phyloP scores from a whole-genome alignment of 169 alveolate species.

The Cryptosporidium muris region DNA sequence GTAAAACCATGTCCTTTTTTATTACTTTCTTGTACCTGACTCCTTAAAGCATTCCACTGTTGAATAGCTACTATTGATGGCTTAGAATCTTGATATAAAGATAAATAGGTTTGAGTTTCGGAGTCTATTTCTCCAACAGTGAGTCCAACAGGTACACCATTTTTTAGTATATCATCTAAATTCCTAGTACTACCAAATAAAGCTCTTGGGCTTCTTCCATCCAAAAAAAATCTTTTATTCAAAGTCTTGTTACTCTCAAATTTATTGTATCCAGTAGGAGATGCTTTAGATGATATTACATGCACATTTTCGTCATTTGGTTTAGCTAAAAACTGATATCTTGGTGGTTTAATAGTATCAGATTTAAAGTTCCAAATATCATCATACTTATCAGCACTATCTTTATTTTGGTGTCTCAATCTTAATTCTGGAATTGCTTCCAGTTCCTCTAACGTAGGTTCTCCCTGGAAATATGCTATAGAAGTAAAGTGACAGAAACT shows the following conservation, averaged over 20 bases:
- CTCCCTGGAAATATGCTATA: conserved; percentile 47
- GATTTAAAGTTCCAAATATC: conserved; percentile 4
- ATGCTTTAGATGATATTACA: conserved; percentile 1
- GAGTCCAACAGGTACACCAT: conserved; percentile 58
- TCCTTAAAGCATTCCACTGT: conserved; percentile 44
- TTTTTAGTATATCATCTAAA: conserved; percentile 11
- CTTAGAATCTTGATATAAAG: conserved; percentile 14
- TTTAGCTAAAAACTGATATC: conserved; percentile 5
- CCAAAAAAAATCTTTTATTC: conserved; percentile 1
- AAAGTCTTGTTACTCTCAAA: conserved; percentile 31
- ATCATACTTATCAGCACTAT: not conserved
- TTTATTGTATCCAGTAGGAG: conserved; percentile 64
- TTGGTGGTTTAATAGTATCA: not conserved
- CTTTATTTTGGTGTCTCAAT: conserved; percentile 1
- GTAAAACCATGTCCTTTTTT: conserved; percentile 2
- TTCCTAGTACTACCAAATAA: conserved; percentile 28
- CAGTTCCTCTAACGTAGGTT: not conserved
- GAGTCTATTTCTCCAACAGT: conserved; percentile 61
- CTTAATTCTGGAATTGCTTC: not conserved
- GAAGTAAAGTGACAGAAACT: conserved; percentile 64
- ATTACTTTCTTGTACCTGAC: conserved; percentile 11
- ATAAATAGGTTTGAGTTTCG: conserved; percentile 17
- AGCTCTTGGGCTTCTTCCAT: conserved; percentile 2
- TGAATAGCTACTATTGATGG: conserved; percentile 57
- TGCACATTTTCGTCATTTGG: conserved; percentile 42